Conservation (phyloP, 2,329 filamentous ascomycete genomes). For the Cladophialophora immunda region DNA sequence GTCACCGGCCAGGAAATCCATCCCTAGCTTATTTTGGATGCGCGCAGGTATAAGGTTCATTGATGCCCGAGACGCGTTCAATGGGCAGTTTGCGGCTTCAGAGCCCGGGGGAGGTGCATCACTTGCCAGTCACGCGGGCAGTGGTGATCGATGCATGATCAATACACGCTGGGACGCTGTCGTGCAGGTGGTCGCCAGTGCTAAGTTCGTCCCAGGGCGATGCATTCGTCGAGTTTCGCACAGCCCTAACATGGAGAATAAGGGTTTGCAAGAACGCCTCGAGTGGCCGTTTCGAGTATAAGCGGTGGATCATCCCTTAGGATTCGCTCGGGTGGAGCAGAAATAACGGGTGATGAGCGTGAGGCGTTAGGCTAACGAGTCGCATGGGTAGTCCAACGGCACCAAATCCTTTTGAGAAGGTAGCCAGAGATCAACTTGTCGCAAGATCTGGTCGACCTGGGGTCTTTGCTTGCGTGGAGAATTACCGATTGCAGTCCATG, state of each 20-base stretch:
- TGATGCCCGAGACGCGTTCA: constrained; percentile 31
- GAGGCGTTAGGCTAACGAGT: constrained; percentile 32
- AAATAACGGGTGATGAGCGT: constrained; percentile 28
- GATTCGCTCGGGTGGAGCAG: constrained; percentile 23
- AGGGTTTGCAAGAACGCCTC: constrained; percentile 10
- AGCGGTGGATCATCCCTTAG: constrained; percentile 16
- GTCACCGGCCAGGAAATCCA: neutral
- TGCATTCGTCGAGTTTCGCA: constrained; percentile 13
- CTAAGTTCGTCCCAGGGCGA: constrained; percentile 11
- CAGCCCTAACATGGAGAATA: constrained; percentile 16
- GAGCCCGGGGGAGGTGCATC: constrained; percentile 18
- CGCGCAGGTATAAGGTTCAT: neutral
- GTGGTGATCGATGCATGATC: constrained; percentile 4
- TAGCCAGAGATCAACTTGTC: constrained; percentile 1
- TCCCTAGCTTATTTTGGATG: neutral
- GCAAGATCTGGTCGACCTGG: constrained; percentile 7
- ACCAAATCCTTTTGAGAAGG: constrained; percentile 5
- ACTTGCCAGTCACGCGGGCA: constrained; percentile 25
- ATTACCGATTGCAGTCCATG: neutral
- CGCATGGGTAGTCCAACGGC: constrained; percentile 8
- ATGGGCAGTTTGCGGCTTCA: constrained; percentile 10
- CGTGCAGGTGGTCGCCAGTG: neutral
- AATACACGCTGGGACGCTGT: constrained; percentile 6
- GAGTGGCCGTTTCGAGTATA: constrained; percentile 30
- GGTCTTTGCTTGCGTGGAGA: neutral